A percentile compares a stretch with the other conserved stretches of the same genome.
Conservation (phyloP, 495 filamentous ascomycete genomes). For the Aspergillus cristatus region DNA sequence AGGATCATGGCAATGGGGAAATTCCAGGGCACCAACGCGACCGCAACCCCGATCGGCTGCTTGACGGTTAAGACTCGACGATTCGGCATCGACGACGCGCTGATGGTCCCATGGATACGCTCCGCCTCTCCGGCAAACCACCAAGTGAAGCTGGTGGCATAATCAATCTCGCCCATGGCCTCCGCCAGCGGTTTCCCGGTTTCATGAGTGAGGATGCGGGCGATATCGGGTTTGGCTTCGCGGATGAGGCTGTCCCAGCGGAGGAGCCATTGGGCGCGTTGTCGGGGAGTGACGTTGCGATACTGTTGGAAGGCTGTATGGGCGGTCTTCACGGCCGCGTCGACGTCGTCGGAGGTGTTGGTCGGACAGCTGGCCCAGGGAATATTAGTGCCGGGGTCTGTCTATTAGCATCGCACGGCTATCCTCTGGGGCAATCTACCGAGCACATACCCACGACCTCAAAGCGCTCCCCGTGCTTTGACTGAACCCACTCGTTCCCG, state of each 20-base stretch:
- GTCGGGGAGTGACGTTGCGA: conserved; percentile 49
- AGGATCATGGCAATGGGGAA: conserved; percentile 57
- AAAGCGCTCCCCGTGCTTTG: conserved; percentile 55
- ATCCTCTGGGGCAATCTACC: neutral
- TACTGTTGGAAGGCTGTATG: conserved; percentile 54
- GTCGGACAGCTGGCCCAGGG: conserved; percentile 56
- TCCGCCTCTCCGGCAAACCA: conserved; percentile 65
- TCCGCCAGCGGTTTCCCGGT: conserved; percentile 56
- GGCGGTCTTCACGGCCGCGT: conserved; percentile 48
- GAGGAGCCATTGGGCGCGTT: conserved; percentile 52
- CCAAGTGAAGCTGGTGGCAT: conserved; percentile 51
- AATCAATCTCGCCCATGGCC: conserved; percentile 50
- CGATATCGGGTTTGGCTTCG: conserved; percentile 44
- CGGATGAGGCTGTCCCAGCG: conserved; percentile 49
- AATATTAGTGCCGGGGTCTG: conserved; percentile 57
- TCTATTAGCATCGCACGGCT: neutral
- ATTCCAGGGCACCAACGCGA: conserved; percentile 61
- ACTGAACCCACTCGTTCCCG: conserved; percentile 51
- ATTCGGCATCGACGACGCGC: conserved; percentile 44
- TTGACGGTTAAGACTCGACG: conserved; percentile 62
- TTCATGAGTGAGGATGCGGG: conserved; percentile 51
- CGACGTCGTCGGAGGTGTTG: conserved; percentile 52
- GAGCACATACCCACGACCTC: conserved; percentile 55
- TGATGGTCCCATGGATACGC: conserved; percentile 53
- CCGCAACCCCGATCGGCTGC: conserved; percentile 58